These are phyloP conservation scores for Oemleria cerasiformis DNA, from an alignment of 306 rosid species.

Conservation along the genomic window DNA sequence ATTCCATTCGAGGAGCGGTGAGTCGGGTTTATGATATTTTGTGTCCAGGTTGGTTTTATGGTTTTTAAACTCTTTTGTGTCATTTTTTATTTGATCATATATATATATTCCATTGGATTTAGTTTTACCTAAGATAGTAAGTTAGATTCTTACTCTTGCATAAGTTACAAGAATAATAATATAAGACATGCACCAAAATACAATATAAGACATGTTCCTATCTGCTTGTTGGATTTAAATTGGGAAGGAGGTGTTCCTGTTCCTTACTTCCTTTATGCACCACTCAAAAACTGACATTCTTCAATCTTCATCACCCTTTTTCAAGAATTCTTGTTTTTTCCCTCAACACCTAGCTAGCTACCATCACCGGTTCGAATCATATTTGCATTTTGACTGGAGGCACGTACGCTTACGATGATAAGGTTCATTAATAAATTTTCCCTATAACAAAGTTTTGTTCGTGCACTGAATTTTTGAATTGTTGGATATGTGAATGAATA, in stretches of 20 bases:
- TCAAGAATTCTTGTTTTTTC: slow-evolving; percentile 47
- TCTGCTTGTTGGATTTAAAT: not conserved
- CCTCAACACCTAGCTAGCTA: slow-evolving; percentile 26
- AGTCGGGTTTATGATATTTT: no score
- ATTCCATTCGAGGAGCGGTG: no score
- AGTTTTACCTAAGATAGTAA: not conserved
- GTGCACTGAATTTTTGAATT: slow-evolving; percentile 7
- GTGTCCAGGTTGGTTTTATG: no score
- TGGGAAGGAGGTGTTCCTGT: slow-evolving; percentile 1
- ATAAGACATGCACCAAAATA: not conserved
- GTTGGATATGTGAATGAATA: slow-evolving; percentile 25
- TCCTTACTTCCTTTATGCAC: not conserved
- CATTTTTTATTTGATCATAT: not conserved
- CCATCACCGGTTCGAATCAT: slow-evolving; percentile 18
- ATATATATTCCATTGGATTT: not conserved
- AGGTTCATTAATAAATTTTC: not conserved
- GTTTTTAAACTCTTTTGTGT: no score
- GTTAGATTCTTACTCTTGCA: not conserved
- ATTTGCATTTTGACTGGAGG: no score
- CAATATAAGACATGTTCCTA: not conserved
- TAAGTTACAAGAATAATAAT: no score
- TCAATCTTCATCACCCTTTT: no score
- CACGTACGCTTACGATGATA: slow-evolving; percentile 20
- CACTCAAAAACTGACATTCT: slow-evolving; percentile 25
- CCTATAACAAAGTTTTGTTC: no score